Evolutionary conservation across 192 early-diverging fungal genomes (phyloP), one percentile per base, ranked within the genome.

Genomic region (Pilaira anomala): DNA sequence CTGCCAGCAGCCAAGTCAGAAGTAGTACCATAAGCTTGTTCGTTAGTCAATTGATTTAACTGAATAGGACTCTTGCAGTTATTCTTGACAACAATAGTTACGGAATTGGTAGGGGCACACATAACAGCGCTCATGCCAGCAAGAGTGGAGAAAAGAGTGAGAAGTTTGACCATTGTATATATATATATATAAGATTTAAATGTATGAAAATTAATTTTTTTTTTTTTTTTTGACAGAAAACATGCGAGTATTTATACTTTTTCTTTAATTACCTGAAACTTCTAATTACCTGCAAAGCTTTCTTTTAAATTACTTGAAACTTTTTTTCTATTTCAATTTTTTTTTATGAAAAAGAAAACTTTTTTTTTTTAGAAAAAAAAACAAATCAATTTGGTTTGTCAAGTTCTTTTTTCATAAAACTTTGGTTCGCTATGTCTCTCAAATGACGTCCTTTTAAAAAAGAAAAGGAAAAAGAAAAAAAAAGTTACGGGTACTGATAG

Each of bases 31-130:
- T 39, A 28, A 26, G 19, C 22, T n/a, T 8, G 5, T 21, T 62
- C 52, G 48, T 68, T 68, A 19, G 60, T 62, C 13, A 61, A 36
- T 21, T 61, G 60, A 41, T 61, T 54, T n/a, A 68, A 29, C n/a
- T 60, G 60, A 14, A 62, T 19, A 53, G 48, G 30, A 11, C 33
- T 45, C 13, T 21, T n/a, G 22, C 66, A 68, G 41, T 53, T 55
- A n/a, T 68, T 68, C 42, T 61, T 62, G 42, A 68, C 51, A 12
- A 51, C 62, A 48, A 68, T 63, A 40, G 49, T 12, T 24, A 63
- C 62, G 40, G 33, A 41, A 48, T 22, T 26, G 7, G 46, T 49
- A 36, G 54, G 64, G 14, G 66, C 56, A 44, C 45, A 28, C 56
- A 58, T 42, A 46, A 19, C 44, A 19, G 36, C 16, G 28, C 26